A percentile compares a stretch with the other conserved stretches of the same genome.
phyloP scores from a whole-genome alignment of 495 filamentous ascomycete species.

The Xylaria venustula region DNA sequence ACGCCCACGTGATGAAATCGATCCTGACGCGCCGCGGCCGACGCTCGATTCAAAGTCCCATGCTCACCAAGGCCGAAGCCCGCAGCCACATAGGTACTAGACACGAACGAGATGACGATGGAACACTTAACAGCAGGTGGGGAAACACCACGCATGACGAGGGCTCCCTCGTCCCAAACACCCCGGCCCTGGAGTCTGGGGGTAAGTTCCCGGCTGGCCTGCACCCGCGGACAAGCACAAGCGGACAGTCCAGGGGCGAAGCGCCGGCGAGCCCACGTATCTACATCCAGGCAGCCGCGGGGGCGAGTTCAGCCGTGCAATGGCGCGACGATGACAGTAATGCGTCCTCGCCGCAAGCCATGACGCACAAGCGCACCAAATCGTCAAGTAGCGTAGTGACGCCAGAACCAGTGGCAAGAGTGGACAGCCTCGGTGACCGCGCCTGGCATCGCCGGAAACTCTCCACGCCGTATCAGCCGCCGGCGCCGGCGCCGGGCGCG shows the following conservation, averaged over 20 bases:
- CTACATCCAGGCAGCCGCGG: background rate
- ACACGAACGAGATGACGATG: background rate
- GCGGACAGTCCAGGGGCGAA: no score
- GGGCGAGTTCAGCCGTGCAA: constrained; percentile 11
- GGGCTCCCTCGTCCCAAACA: constrained; percentile 13
- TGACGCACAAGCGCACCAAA: background rate
- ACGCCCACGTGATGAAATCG: background rate
- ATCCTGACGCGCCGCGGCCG: constrained; percentile 7
- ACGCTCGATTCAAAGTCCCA: constrained; percentile 8
- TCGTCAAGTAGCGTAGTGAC: background rate
- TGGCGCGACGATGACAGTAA: background rate
- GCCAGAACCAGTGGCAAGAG: background rate
- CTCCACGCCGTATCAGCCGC: constrained; percentile 18
- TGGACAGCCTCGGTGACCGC: constrained; percentile 16
- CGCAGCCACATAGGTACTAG: background rate
- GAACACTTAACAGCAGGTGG: no score
- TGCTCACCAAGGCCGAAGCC: background rate
- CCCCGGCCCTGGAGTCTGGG: constrained; percentile 21
- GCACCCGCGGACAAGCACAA: constrained; percentile 11
- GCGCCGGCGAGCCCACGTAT: background rate
- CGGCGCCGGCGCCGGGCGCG: background rate
- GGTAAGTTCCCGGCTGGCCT: background rate
- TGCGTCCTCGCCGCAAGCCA: background rate
- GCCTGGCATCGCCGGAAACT: constrained; percentile 26
- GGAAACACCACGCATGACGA: no score